A percentile compares a stretch with the other conserved stretches of the same genome.
Conservation (phyloP, 1,284 basidiomycete species). For the Tilletiopsis washingtonensis region DNA sequence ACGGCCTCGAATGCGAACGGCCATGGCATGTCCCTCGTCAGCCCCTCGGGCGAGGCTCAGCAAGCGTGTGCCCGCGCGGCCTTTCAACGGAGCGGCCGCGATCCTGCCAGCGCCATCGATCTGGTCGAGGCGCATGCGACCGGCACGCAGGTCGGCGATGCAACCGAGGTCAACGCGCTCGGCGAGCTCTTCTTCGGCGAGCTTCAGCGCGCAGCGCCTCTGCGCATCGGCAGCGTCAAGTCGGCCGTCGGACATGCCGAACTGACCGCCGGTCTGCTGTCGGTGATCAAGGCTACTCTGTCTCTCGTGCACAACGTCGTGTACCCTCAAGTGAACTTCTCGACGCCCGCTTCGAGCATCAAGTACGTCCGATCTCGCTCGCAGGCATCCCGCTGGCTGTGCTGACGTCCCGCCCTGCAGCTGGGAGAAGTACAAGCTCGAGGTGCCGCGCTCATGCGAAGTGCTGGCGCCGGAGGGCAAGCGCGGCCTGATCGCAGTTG, state of each 20-base stretch:
- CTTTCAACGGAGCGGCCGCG: slow-evolving; percentile 7
- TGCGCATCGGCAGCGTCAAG: slow-evolving; percentile 18
- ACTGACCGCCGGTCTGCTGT: slow-evolving; percentile 13
- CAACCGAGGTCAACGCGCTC: slow-evolving; percentile 14
- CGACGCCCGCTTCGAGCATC: slow-evolving; percentile 8
- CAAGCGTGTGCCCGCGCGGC: slow-evolving; percentile 6
- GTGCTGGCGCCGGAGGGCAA: too few relatives aligned
- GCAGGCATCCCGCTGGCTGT: too few relatives aligned
- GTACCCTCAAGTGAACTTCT: slow-evolving; percentile 13
- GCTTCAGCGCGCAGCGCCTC: slow-evolving; percentile 6
- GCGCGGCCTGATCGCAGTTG: slow-evolving; percentile 12
- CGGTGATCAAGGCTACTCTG: slow-evolving; percentile 13
- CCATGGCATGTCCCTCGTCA: neutral
- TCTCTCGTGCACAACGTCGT: slow-evolving; percentile 9
- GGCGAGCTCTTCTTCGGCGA: slow-evolving; percentile 11
- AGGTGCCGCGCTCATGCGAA: too few relatives aligned
- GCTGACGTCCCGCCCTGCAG: too few relatives aligned
- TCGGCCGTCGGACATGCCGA: slow-evolving; percentile 20
- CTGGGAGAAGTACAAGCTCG: too few relatives aligned
- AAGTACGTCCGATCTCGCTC: too few relatives aligned
- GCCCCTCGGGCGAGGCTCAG: slow-evolving; percentile 1
- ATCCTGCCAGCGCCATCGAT: too few relatives aligned
- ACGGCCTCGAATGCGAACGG: neutral
- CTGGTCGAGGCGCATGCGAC: slow-evolving; percentile 19
- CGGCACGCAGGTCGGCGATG: slow-evolving; percentile 20